Evolutionary conservation across 2,329 filamentous ascomycete genomes (phyloP), one percentile per base, ranked within the genome.

Genomic region (Massarina eburnea): DNA sequence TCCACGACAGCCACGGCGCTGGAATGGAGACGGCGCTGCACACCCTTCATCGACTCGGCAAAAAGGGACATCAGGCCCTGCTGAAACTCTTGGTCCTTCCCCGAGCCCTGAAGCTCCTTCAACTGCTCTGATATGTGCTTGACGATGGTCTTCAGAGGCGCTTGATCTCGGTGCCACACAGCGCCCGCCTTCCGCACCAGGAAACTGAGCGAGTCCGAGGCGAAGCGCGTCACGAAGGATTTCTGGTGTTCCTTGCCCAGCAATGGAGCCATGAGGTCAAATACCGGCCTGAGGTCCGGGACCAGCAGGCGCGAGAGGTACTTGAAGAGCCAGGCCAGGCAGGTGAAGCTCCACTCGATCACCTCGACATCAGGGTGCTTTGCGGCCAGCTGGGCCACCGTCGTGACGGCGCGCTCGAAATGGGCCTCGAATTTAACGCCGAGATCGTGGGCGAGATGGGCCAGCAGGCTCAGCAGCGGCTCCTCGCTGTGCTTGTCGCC

Each of bases 331-430:
- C 95, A 99, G 36, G 94, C 91, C 45, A 99, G 77, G 58, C 89
- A 91, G 10, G 86, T 90, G 72, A 99, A 99, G 40, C 89, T 92
- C 91, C 92, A 97, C 73, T 99, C 94, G 40, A 97, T 89, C n/a
- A 95, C 91, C 52, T 91, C 89, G 20, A 89, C 85, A 62, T 89
- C 86, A 45, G 88, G 80, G 42, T 89, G 83, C 59, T 83, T 87
- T 43, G 85, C 85, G 9, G 91, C 91, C 54, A 97, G 81, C 14
- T 83, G 82, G 30, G 89, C 82, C 43, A 99, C 83, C 43, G 95
- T 76, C 43, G 78, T 80, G 46, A 99, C 82, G 20, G 88, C 84
- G 41, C 81, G 80, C 36, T 83, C 80, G 67, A 96, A 97, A 69
- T 96, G 84, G 62, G 88, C 89, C 71, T 96, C 91, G 63, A 99